Percentiles rank a stretch among this genome's conserved stretches.
Conservation (phyloP, 371 early-diverging fungal genomes). For the Mucor indicus region DNA sequence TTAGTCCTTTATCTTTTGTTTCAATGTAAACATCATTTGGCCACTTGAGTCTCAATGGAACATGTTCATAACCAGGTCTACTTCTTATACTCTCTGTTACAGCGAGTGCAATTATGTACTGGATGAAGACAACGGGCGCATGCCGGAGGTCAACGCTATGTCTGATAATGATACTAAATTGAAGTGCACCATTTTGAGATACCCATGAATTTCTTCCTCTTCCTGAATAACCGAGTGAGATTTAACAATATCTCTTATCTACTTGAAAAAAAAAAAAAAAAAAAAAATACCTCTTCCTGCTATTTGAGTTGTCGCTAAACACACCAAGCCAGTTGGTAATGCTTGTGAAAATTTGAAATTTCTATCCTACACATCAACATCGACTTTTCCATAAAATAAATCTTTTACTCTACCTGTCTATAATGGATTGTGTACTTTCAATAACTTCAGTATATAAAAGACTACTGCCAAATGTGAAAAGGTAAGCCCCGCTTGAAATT, state of each 20-base stretch:
- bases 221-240: too few species aligned
- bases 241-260: too few species aligned
- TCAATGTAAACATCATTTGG: conserved; percentile 92
- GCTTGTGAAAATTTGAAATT: conserved; percentile 60
- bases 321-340: conserved; percentile 73
- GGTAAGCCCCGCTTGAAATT: conserved; percentile 11
- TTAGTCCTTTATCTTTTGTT: conserved; percentile 35
- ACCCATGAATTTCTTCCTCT: conserved; percentile 93
- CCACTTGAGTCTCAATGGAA: conserved; percentile 91
- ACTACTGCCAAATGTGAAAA: conserved; percentile 58
- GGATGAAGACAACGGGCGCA: conserved; percentile 78
- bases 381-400: neutral
- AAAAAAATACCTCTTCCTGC: too few species aligned
- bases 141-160: conserved; percentile 59
- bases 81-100: conserved; percentile 75
- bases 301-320: conserved; percentile 71
- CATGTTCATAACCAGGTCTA: conserved; percentile 69
- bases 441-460: conserved; percentile 71
- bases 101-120: conserved; percentile 85
- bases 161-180: conserved; percentile 77
- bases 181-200: conserved; percentile 86
- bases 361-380: conserved; percentile 6
- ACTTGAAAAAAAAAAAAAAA: too few species aligned
- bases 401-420: conserved; percentile 83
- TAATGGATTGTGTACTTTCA: conserved; percentile 64